Base-by-base conservation (phyloP, 352 stramenopile species). In the Pelagophyceae sp. region DNA sequence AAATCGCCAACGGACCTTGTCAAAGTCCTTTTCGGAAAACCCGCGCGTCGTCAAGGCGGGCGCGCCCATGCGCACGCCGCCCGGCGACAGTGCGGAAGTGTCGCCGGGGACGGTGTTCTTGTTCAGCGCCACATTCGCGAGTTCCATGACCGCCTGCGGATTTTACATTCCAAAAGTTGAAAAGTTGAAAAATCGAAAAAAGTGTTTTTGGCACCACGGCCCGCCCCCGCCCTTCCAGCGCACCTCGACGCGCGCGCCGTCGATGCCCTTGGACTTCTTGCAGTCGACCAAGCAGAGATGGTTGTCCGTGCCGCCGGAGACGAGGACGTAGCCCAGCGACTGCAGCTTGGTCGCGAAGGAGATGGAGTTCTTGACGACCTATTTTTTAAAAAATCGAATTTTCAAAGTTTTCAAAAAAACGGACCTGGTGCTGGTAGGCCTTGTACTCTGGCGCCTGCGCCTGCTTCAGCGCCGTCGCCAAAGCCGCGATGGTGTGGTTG, bases 401-500 rank as follows among this genome's bases (percentile, higher is more conserved):
- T 31, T 20, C 20, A 72, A 29, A 72, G 89, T 90, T 54, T 85
- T 86, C 6, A 90, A 64, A 19, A 90, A 85, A n/a, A n/a, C n/a
- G n/a, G n/a, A n/a, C n/a, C 80, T 98, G 91, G 84, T 95, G 87
- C 87, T 99, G 95, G 87, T 99, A 99, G 54, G 93, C 91, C n/a
- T 96, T 91, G 85, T 98, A 99, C 79, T 95, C 92, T 11, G 94
- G 89, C 38, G 86, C 91, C 76, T 93, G 89, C 2, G 91, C 94
- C 85, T 99, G 96, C 79, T 98, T 96, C 35, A 99, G 85, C 67
- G 93, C 95, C 71, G 96, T 99, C 25, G 96, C 94, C 20, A 99
- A 87, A 20, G 95, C 97, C n/a, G 94, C 89, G 85, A 99, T 99
- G 35, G 95, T 99, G 87, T 99, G 97, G 89, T 99, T 99, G 88